Evolutionary conservation across 805 yeast genomes (phyloP).

Genomic region (Saccharomycopsis vini): DNA sequence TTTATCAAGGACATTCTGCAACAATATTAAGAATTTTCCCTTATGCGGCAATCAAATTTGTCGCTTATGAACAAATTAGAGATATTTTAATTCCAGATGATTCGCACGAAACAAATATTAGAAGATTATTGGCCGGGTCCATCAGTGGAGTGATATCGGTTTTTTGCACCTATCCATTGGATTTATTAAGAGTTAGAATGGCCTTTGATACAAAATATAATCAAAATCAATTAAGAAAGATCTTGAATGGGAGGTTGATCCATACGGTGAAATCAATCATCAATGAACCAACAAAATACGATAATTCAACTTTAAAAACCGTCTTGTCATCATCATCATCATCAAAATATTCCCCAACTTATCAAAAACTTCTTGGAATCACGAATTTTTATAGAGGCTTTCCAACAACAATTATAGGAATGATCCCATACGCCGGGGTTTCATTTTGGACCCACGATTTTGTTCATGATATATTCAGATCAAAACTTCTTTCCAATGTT

Average conservation of each 20-base stretch:
- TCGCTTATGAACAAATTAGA: constrained; percentile 89
- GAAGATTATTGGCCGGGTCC: constrained; percentile 84
- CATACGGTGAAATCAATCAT: constrained; percentile 22
- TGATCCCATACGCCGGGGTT: constrained; percentile 97
- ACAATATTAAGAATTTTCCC: constrained; percentile 89
- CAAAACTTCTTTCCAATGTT: constrained; percentile 43
- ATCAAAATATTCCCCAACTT: too few relatives aligned
- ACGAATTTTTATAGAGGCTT: constrained; percentile 89
- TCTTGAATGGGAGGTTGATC: constrained; percentile 22
- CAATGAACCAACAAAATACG: constrained; percentile 20
- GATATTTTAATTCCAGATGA: constrained; percentile 67
- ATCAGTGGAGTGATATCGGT: constrained; percentile 84
- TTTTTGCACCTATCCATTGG: constrained; percentile 85
- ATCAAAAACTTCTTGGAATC: constrained; percentile 23
- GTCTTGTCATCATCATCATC: constrained; percentile 8
- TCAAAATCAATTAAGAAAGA: not conserved
- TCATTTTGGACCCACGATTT: constrained; percentile 91
- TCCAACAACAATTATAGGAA: constrained; percentile 86
- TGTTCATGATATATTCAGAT: constrained; percentile 76
- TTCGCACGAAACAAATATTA: constrained; percentile 64
- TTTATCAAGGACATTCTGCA: constrained; percentile 93
- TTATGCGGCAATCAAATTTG: constrained; percentile 94
- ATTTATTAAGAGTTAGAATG: constrained; percentile 78
- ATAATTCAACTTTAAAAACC: constrained; percentile 19
- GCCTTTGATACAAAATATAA: constrained; percentile 64